Evolutionary conservation across 1,284 basidiomycete genomes (phyloP), one percentile per base, ranked within the genome.

Genomic region (Ganoderma resinaceum): DNA sequence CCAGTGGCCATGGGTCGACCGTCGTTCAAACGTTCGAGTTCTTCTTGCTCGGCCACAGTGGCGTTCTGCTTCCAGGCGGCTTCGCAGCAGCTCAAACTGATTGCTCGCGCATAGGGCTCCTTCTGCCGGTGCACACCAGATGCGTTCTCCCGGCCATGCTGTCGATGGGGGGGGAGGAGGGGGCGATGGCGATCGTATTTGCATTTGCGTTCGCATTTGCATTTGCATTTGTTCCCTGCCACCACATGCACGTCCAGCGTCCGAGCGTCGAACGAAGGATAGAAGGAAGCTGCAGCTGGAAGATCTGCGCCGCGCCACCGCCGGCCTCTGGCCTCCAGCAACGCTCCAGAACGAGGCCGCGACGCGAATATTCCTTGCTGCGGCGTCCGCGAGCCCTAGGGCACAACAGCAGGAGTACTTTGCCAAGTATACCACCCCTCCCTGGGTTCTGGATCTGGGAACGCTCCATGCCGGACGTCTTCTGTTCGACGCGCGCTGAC

Each of bases 271-370:
- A 49, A 49, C 46, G n/a, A 49, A 49, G 46, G 23, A 46, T 2
- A n/a, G 9, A 38, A 43, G 23, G 46, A 49, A 23, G n/a, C 23
- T 49, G n/a, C 37, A 38, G 43, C 43, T 46, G 43, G 52, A 55
- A 55, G 52, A 49, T 49, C 46, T 33, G 29, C 52, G 52, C 29
- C 16, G 29, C 52, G 52, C 52, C 52, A 55, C 52, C 31, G 52
- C 23, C 20, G 46, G 52, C 52, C 52, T 33, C 52, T 49, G 23
- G 46, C 46, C 46, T 55, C 52, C 20, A 14, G 52, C 29, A 31
- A 20, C 52, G 52, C 23, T 31, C 52, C 52, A 55, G 52, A 55
- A 55, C 52, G 52, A 14, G 29, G 37, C 37, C 43, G 43, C 43
- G 43, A 18, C 52, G 52, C 52, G 52, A 31, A 31, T 29, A 12